phyloP scores from a whole-genome alignment of 2,329 filamentous ascomycete genomes.

The Apiospora kogelbergensis region DNA sequence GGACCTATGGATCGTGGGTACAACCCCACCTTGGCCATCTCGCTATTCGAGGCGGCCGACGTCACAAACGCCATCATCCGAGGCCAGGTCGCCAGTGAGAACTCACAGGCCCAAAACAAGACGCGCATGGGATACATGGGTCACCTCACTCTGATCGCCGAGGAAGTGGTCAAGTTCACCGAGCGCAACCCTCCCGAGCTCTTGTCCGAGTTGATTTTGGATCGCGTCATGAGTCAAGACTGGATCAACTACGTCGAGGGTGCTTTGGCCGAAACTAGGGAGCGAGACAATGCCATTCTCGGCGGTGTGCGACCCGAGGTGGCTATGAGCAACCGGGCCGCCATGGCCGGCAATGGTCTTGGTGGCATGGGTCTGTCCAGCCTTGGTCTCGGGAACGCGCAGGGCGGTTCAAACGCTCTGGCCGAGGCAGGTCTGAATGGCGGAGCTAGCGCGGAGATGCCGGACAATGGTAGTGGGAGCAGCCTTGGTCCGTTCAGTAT shows the following conservation, averaged over 20 bases:
- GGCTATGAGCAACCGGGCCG: slow-evolving; percentile 75
- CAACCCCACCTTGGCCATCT: slow-evolving; percentile 85
- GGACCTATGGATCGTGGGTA: slow-evolving; percentile 95
- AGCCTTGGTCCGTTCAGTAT: slow-evolving; percentile 73
- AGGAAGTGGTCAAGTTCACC: slow-evolving; percentile 98
- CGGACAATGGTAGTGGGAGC: slow-evolving; percentile 60
- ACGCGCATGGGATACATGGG: slow-evolving; percentile 97
- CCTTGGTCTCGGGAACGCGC: slow-evolving; percentile 38
- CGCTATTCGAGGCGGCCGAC: slow-evolving; percentile 87
- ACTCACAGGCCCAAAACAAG: slow-evolving; percentile 77
- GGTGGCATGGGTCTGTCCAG: slow-evolving; percentile 50
- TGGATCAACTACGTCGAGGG: slow-evolving; percentile 97
- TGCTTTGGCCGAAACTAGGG: slow-evolving; percentile 86
- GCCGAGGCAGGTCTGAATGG: slow-evolving; percentile 81
- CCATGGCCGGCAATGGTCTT: slow-evolving; percentile 49
- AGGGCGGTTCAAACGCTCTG: slow-evolving; percentile 63
- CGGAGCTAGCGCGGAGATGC: slow-evolving; percentile 61
- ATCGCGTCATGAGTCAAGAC: slow-evolving; percentile 83
- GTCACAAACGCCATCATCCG: slow-evolving; percentile 91
- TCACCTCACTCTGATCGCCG: slow-evolving; percentile 92
- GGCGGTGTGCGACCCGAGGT: slow-evolving; percentile 93
- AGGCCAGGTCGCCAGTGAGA: slow-evolving; percentile 83
- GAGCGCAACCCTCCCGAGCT: slow-evolving; percentile 89
- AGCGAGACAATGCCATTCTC: slow-evolving; percentile 96
- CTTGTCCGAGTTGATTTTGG: slow-evolving; percentile 78